Evolutionary conservation across 805 yeast genomes (phyloP), one percentile per base, ranked within the genome.

Genomic region (Saturnispora ahearnii): DNA sequence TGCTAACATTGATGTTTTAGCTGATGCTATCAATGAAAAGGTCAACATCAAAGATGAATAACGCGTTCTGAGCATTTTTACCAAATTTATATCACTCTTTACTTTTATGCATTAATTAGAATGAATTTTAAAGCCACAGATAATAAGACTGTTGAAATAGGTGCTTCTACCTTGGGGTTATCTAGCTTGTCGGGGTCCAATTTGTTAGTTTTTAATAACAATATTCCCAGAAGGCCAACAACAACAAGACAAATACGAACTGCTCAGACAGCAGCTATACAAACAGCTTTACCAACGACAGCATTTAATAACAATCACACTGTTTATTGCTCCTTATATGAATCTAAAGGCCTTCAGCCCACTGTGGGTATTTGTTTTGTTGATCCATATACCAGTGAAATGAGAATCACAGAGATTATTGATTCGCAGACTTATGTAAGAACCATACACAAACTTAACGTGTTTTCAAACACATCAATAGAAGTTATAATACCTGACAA

Each of bases 381-480:
- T 4, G 62, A 69, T 46, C 57, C 66, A 12, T 64, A 59, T 32
- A 69, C 72, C 0, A 76, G 75, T 4, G 67, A 62, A 33, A 49
- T 74, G 50, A 61, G 60, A 2, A 47, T 71, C 18, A 64, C 72
- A 12, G 67, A 66, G 12, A 60, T 69, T 12, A 58, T 66, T 18
- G 79, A 74, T 54, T 69, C 78, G 0, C 76, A 70, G 53, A 73
- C 76, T 0, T 73, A 64, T 49, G 72, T 73, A 2, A 59, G 77
- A 42, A 71, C 76, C 0, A 57, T 74, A 8, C 73, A 74, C 51
- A 70, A 69, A 50, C 46, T 73, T 0, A 65, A 63, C 18, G 59
- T 72, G 1, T 60, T 59, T 9, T 13, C 32, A 10, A 18, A 34
- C 42, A 56, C 59, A 10, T 72, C 71, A 0, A 55, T 66, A 3